These are phyloP conservation scores for Thelephora ganbajun DNA, from an alignment of 768 basidiomycete genomes.

Conservation along the genomic window DNA sequence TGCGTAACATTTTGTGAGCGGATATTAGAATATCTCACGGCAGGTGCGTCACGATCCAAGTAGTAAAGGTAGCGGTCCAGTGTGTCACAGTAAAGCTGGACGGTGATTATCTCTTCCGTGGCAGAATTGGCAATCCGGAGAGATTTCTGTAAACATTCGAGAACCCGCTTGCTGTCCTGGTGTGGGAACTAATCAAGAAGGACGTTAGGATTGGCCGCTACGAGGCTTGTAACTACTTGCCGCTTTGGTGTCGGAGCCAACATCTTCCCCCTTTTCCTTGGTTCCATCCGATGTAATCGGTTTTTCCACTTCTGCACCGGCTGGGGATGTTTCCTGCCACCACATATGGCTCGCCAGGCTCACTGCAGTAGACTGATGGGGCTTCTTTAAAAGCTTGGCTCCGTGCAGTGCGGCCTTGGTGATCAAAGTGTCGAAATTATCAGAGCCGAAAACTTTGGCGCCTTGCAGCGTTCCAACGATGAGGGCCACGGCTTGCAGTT, in stretches of 20 bases:
- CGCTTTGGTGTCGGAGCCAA: conserved; percentile 23
- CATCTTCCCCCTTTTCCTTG: conserved; percentile 16
- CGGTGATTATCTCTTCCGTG: conserved; percentile 92
- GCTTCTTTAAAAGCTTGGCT: conserved; percentile 93
- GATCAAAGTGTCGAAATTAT: conserved; percentile 95
- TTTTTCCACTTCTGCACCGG: conserved; percentile 28
- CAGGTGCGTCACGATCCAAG: conserved; percentile 84
- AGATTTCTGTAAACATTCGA: conserved; percentile 96
- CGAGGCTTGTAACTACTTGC: conserved; percentile 25
- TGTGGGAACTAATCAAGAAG: conserved; percentile 48
- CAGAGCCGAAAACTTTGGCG: conserved; percentile 80
- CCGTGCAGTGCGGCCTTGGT: conserved; percentile 98
- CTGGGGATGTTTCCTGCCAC: conserved; percentile 73
- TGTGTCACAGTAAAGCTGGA: conserved; percentile 92
- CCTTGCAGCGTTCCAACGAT: conserved; percentile 86
- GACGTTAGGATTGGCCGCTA: conserved; percentile 1
- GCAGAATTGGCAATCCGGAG: conserved; percentile 92
- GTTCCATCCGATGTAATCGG: conserved; percentile 17
- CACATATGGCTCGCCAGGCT: conserved; percentile 92
- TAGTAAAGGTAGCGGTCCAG: conserved; percentile 95
- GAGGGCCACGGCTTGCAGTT: conserved; percentile 92
- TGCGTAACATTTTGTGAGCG: neutral
- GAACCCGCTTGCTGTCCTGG: conserved; percentile 91
- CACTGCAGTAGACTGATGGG: conserved; percentile 92
- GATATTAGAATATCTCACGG: conserved; percentile 37